phyloP scores from a whole-genome alignment of 768 basidiomycete species.

The Polyporus arcularius region DNA sequence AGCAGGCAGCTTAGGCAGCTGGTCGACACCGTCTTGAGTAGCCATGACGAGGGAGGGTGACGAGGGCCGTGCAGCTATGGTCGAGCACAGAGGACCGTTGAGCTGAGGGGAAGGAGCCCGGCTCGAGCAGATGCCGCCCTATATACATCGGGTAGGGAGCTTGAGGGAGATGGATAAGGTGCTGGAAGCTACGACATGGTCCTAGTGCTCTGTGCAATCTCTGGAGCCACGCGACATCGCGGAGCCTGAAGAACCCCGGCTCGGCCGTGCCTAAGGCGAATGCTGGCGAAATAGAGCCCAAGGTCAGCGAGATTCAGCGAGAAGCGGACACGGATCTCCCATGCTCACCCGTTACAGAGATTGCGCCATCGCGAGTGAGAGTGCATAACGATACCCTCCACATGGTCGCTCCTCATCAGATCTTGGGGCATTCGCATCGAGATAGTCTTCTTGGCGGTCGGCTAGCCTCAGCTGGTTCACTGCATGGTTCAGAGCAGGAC shows the following conservation, averaged over 20 bases:
- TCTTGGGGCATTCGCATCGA: too few relatives aligned
- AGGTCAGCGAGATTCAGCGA: too few relatives aligned
- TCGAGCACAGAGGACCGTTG: neutral
- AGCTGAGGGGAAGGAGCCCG: slow-evolving; percentile 6
- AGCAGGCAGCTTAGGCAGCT: slow-evolving; percentile 16
- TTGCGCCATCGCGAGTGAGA: slow-evolving; percentile 9
- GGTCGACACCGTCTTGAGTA: slow-evolving; percentile 9
- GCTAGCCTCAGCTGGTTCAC: too few relatives aligned
- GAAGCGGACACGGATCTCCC: too few relatives aligned
- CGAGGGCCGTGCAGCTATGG: slow-evolving; percentile 9
- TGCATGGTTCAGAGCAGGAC: too few relatives aligned
- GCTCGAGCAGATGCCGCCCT: neutral
- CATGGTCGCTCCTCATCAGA: too few relatives aligned
- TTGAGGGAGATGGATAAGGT: too few relatives aligned
- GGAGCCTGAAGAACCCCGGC: slow-evolving; percentile 4
- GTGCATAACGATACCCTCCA: neutral
- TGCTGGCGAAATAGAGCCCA: neutral
- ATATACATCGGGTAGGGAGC: neutral
- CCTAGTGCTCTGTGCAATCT: slow-evolving; percentile 9
- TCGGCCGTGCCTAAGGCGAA: slow-evolving; percentile 1
- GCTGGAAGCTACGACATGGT: slow-evolving; percentile 10
- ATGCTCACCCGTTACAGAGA: neutral
- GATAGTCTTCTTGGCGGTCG: too few relatives aligned
- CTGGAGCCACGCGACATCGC: slow-evolving; percentile 6
- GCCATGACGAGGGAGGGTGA: slow-evolving; percentile 2